Base-by-base conservation (phyloP, 129 eudicot species). In the Ambrosia artemisiifolia region DNA sequence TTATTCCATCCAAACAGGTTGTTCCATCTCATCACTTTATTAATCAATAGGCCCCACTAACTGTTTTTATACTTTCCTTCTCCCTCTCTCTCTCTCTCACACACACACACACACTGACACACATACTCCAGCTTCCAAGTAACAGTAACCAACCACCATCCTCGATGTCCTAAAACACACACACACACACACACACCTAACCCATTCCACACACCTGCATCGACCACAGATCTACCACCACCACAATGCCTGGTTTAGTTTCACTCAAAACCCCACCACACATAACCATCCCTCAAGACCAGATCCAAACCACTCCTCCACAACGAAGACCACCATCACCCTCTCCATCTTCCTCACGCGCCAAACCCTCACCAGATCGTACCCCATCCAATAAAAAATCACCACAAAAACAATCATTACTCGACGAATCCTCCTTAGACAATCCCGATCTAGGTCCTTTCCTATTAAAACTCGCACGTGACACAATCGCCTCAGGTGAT, bases 401-500 rank as follows among this genome's bases (percentile, higher is more conserved):
- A 24, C 28, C 28, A 24, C 28, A 24, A 24, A 24, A 24, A 24
- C 28, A 24, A 24, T 24, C 1, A 24, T 24, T 24, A 24, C 28
- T 24, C 28, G 28, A 24, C 28, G 28, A 24, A 24, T 24, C 28
- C 28, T 24, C 28, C 28, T 24, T 24, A 24, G 28, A 24, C 28
- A 24, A 24, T 24, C 28, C 28, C 28, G 28, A 24, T 24, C 28
- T 24, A 24, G 28, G 28, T 24, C 28, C 28, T 0, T 24, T 24
- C 28, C 67, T 94, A 13, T 78, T 94, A 20, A 94, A 94, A 62
- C 81, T 94, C 20, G 98, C 96, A 44, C 85, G 98, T 3, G 98
- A 94, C 72, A 90, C 96, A 0, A 94, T 94, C 34, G 98, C 96
- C 11, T 90, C 96, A 1, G 98, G 98, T 0, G 98, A 94, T 40